Evolutionary conservation across 2,329 filamentous ascomycete species (phyloP), one percentile per base, ranked within the genome.

Genomic region (Dactylellina parvicollis): DNA sequence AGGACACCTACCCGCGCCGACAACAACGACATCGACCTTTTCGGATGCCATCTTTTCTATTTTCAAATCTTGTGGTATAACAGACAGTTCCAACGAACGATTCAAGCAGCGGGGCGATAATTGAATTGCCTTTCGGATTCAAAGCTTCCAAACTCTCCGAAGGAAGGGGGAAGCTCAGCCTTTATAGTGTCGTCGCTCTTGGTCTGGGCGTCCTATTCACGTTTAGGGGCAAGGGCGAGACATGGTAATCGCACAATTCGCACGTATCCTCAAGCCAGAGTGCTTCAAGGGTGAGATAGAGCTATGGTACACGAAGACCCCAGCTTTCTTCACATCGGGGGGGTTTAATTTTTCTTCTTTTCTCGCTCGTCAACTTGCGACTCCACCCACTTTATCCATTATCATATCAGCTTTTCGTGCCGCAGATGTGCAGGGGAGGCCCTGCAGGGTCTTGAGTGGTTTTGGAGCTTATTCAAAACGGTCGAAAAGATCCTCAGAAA

Each of bases 21-120:
- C 69, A 36, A 73, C 69, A 55, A 73, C 69, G 46, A 73, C 69
- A 24, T 73, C 69, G 22, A 73, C 69, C 55, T 73, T 73, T 64
- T 66, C 69, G 20, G 44, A 24, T 49, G 69, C 60, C 69, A 73
- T 73, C 16, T 59, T 38, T 44, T 73, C 16, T 59, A 28, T 44
- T 40, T 54, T 46, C 34, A n/a, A 26, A 56, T 54, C 26, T 73
- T 18, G 36, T 42, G 32, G 47, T 65, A 40, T 67, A 59, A 56
- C 12, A 20, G 28, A 50, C 9, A 30, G n/a, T 22, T 24, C 24
- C 12, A 59, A 36, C n/a, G 26, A 52, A 54, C n/a, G 40, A 20
- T 3, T 56, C n/a, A 18, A 30, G 16, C 30, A 52, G n/a, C 46
- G 34, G 34, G 36, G 44, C 34, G 38, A 44, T 20, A 65, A 24